phyloP scores from a whole-genome alignment of 805 yeast genomes.

The Zygosaccharomyces bailii region DNA sequence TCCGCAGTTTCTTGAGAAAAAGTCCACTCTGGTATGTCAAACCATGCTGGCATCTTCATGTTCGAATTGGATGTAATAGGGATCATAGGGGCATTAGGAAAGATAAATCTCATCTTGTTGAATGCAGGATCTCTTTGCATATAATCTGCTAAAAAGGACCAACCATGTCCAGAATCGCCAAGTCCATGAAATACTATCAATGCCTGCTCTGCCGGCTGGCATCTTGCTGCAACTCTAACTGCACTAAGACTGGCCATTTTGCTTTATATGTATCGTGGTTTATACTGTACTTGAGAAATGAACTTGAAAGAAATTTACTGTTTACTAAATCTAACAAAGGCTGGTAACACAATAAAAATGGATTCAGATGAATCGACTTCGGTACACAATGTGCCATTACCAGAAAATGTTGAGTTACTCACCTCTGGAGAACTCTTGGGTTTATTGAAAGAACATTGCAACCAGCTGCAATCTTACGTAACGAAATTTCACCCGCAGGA shows the following conservation, averaged over 20 bases:
- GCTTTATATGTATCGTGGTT: background rate
- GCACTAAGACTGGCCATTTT: slow-evolving; percentile 25
- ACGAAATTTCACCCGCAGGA: slow-evolving; percentile 24
- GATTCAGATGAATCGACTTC: background rate
- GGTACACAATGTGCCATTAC: slow-evolving; percentile 16
- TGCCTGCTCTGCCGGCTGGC: slow-evolving; percentile 51
- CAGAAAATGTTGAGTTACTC: slow-evolving; percentile 25
- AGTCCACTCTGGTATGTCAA: slow-evolving; percentile 62
- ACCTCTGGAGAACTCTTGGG: slow-evolving; percentile 26
- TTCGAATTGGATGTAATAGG: slow-evolving; percentile 72
- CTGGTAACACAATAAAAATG: background rate
- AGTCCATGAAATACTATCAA: slow-evolving; percentile 83
- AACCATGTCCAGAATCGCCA: slow-evolving; percentile 88
- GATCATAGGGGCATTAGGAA: slow-evolving; percentile 81
- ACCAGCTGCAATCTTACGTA: slow-evolving; percentile 23
- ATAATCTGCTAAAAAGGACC: slow-evolving; percentile 75
- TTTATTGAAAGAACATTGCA: slow-evolving; percentile 17
- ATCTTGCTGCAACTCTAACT: slow-evolving; percentile 33
- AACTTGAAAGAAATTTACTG: background rate
- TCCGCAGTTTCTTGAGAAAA: slow-evolving; percentile 44
- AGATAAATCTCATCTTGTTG: slow-evolving; percentile 64
- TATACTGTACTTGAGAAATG: background rate
- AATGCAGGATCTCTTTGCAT: slow-evolving; percentile 46
- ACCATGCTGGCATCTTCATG: slow-evolving; percentile 77
- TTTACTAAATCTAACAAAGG: background rate